phyloP scores from a whole-genome alignment of 2,329 filamentous ascomycete species.

The Gaeumannomyces tritici region DNA sequence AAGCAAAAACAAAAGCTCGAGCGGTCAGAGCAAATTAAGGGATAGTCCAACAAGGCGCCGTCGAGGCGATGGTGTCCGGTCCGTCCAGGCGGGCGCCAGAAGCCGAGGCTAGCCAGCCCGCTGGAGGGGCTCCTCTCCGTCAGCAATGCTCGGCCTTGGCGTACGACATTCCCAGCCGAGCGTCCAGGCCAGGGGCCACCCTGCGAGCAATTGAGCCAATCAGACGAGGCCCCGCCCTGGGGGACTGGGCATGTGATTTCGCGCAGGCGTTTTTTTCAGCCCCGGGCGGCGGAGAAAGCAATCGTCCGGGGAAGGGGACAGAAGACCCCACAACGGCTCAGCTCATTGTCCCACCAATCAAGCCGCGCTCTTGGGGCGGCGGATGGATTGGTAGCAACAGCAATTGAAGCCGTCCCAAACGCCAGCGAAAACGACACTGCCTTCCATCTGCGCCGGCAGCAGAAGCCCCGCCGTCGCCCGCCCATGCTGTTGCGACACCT shows the following conservation, averaged over 20 bases:
- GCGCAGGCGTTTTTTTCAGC: too few relatives aligned
- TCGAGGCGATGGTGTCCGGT: constrained; percentile 27
- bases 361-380: background rate
- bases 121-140: constrained; percentile 1
- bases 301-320: background rate
- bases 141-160: constrained; percentile 8
- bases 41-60: background rate
- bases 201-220: background rate
- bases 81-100: background rate
- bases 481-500: constrained; percentile 21
- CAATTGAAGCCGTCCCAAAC: background rate
- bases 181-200: background rate
- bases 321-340: background rate
- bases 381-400: background rate
- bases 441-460: background rate
- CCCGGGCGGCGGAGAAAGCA: background rate
- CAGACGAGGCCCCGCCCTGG: too few relatives aligned
- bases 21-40: background rate
- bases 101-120: constrained; percentile 19
- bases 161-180: constrained; percentile 3
- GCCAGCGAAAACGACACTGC: background rate
- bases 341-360: background rate
- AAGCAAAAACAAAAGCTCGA: background rate
- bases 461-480: constrained; percentile 22
- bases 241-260: background rate